Evolutionary conservation across 108 stramenopile genomes (phyloP).

Genomic region (Licmophora abbreviata): DNA sequence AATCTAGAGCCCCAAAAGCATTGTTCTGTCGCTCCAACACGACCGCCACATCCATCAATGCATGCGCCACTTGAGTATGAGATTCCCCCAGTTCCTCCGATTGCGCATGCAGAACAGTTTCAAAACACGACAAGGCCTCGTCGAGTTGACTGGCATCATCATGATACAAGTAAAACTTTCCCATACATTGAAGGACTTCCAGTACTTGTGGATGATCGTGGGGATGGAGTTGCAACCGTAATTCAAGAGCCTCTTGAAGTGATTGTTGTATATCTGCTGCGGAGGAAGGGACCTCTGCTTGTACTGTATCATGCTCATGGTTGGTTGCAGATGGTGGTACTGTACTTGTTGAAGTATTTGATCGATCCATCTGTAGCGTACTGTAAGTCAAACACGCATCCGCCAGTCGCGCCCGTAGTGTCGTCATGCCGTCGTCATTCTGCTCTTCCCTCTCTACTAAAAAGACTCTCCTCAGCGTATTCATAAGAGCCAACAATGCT

Average conservation of each 20-base stretch:
- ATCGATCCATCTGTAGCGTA: too few species aligned
- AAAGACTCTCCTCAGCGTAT: too few species aligned
- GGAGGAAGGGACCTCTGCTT: not conserved
- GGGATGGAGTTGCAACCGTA: not conserved
- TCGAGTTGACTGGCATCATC: constrained; percentile 9
- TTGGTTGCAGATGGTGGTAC: too few species aligned
- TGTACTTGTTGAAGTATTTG: too few species aligned
- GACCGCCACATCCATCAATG: constrained; percentile 23
- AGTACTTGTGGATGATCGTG: not conserved
- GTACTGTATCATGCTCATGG: too few species aligned
- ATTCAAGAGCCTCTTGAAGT: not conserved
- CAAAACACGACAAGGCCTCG: constrained; percentile 6
- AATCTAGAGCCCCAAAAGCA: constrained; percentile 26
- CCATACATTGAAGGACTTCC: not conserved
- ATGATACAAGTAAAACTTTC: not conserved
- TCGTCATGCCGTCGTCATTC: too few species aligned
- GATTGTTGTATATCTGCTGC: not conserved
- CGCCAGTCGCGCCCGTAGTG: too few species aligned
- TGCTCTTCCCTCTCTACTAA: too few species aligned
- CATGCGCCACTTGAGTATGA: constrained; percentile 17
- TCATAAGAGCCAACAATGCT: too few species aligned
- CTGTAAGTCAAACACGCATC: too few species aligned
- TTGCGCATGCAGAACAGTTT: constrained; percentile 1
- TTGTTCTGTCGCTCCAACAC: constrained; percentile 34
- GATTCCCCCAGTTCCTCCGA: not conserved